Evolutionary conservation across 805 yeast species (phyloP).

Genomic region (Ogataea nakhonphanomensis): DNA sequence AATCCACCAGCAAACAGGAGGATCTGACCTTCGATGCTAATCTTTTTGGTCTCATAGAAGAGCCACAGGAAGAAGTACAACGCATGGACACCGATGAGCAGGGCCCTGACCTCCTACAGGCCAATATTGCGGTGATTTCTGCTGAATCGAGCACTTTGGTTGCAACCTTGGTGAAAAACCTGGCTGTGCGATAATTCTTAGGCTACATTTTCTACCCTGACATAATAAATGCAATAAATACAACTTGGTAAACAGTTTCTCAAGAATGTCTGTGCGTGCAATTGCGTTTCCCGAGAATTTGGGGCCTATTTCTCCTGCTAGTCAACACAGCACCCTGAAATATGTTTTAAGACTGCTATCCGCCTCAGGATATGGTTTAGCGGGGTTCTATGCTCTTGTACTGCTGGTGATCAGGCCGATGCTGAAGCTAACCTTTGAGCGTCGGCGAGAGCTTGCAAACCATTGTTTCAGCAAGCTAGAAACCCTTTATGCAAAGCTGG

Average conservation of each 20-base stretch:
- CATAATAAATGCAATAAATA: too few species aligned
- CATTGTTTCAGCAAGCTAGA: constrained; percentile 29
- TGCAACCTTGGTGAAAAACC: constrained; percentile 5
- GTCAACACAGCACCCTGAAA: constrained; percentile 28
- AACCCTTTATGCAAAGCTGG: constrained; percentile 27
- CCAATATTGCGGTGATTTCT: constrained; percentile 7
- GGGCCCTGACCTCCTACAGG: constrained; percentile 1
- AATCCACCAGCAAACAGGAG: constrained; percentile 14
- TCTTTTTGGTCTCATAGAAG: constrained; percentile 31
- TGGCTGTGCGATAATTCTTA: constrained; percentile 1
- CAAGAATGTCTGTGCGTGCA: constrained; percentile 15
- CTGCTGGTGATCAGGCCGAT: constrained; percentile 40
- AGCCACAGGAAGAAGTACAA: constrained; percentile 20
- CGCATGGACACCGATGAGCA: constrained; percentile 1
- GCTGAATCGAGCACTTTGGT: constrained; percentile 3
- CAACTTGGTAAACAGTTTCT: constrained; percentile 12
- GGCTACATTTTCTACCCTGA: neutral
- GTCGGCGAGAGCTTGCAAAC: constrained; percentile 36
- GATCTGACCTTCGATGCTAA: constrained; percentile 25
- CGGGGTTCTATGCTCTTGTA: constrained; percentile 31
- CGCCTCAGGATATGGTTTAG: constrained; percentile 34
- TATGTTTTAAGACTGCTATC: constrained; percentile 32
- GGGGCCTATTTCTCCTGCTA: constrained; percentile 1
- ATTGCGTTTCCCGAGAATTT: constrained; percentile 35
- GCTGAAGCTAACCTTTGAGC: constrained; percentile 35